Percentiles rank a stretch among this genome's conserved stretches.
Conservation (phyloP, 2,329 filamentous ascomycete genomes). For the Annulohypoxylon truncatum region DNA sequence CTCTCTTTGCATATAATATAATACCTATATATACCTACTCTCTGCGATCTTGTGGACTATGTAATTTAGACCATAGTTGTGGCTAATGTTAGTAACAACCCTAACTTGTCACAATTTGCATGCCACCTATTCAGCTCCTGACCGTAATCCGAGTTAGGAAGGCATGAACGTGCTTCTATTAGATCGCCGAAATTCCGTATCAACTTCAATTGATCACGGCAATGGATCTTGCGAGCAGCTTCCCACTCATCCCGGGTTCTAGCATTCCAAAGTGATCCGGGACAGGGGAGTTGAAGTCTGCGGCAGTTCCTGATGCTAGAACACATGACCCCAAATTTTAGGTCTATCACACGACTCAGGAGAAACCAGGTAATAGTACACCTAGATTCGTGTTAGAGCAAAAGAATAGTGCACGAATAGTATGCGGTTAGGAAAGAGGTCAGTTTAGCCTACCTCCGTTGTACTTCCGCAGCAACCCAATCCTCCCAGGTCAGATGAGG, state of each 20-base stretch:
- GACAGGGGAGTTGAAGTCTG: constrained; percentile 39
- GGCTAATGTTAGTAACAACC: constrained; percentile 37
- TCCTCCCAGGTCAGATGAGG: constrained; percentile 43
- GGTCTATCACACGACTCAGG: constrained; percentile 41
- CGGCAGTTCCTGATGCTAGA: constrained; percentile 40
- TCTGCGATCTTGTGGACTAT: background rate
- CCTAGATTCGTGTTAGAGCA: constrained; percentile 22
- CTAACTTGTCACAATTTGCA: constrained; percentile 42
- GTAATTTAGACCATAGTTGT: constrained; percentile 32
- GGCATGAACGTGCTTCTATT: constrained; percentile 34
- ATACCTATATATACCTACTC: too few relatives aligned
- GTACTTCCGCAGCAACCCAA: constrained; percentile 43
- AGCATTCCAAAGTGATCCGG: constrained; percentile 41
- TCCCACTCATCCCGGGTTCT: constrained; percentile 40
- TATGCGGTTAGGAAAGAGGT: background rate
- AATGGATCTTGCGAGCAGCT: constrained; percentile 22
- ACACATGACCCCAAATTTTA: constrained; percentile 37
- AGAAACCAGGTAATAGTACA: constrained; percentile 44
- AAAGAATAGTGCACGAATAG: background rate
- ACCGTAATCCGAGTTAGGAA: constrained; percentile 24
- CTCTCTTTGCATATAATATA: background rate
- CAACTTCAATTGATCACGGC: background rate
- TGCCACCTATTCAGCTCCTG: constrained; percentile 41
- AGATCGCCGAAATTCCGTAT: constrained; percentile 43
- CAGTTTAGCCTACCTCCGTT: constrained; percentile 40